Evolutionary conservation across 2,329 filamentous ascomycete species (phyloP).

Genomic region (Zymoseptoria pseudotritici): DNA sequence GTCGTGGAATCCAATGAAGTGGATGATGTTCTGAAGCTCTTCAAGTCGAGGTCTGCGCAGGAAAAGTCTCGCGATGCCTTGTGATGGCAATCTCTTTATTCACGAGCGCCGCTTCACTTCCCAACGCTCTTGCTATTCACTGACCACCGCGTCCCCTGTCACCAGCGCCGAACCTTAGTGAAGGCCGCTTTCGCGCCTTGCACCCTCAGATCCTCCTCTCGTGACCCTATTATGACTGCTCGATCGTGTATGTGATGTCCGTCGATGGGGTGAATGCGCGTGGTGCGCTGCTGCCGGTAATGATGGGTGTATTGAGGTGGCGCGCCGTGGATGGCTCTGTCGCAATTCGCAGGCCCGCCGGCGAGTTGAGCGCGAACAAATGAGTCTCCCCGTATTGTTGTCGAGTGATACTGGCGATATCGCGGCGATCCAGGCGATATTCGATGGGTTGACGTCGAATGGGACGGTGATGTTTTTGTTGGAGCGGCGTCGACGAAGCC

Average conservation of each 20-base stretch:
- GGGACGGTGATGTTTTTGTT: conserved; percentile 9
- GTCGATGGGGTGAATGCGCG: conserved; percentile 21
- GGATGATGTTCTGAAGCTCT: neutral
- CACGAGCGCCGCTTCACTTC: conserved; percentile 4
- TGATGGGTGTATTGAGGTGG: conserved; percentile 6
- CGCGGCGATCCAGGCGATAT: conserved; percentile 27
- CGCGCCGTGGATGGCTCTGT: conserved; percentile 6
- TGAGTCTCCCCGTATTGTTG: conserved; percentile 9
- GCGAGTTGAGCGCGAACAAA: conserved; percentile 18
- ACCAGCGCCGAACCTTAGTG: conserved; percentile 25
- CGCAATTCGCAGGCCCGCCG: conserved; percentile 26
- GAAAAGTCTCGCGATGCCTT: neutral
- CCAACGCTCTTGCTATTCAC: conserved; percentile 2
- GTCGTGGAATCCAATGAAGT: neutral
- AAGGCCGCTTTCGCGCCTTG: conserved; percentile 25
- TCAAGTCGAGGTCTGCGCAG: neutral
- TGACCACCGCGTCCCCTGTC: conserved; percentile 23
- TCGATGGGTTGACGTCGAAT: conserved; percentile 18
- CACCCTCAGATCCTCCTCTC: conserved; percentile 9
- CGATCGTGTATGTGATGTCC: conserved; percentile 13
- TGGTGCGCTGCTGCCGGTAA: conserved; percentile 14
- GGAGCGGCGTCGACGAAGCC: neutral
- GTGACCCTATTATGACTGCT: conserved; percentile 10
- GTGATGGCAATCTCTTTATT: conserved; percentile 5
- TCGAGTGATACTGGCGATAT: conserved; percentile 18